phyloP scores from a whole-genome alignment of 345 rosid genomes.

The Rhodamnia argentea region DNA sequence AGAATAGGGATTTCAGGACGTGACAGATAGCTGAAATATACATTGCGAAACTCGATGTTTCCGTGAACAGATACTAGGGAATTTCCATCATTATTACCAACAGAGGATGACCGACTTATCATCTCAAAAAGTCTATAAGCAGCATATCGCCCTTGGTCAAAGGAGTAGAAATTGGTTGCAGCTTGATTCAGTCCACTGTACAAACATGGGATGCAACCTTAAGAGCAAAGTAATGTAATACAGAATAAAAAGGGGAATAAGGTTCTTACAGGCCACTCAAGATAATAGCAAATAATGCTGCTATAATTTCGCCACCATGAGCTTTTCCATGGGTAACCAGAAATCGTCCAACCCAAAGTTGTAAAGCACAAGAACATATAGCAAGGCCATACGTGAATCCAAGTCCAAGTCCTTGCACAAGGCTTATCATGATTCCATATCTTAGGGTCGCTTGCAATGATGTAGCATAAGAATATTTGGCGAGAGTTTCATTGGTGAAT shows the following conservation, averaged over 20 bases:
- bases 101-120: slow-evolving; percentile 89
- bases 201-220: not conserved
- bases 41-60: slow-evolving; percentile 95
- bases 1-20: slow-evolving; percentile 96
- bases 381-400: slow-evolving; percentile 99
- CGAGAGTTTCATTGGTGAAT: slow-evolving; percentile 94
- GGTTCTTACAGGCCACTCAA: slow-evolving; percentile 97
- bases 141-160: slow-evolving; percentile 99
- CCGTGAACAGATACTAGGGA: slow-evolving; percentile 53
- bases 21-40: slow-evolving; percentile 96
- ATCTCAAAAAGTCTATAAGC: slow-evolving; percentile 97
- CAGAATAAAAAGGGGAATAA: not conserved
- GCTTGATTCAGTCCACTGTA: slow-evolving; percentile 96
- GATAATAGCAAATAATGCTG: slow-evolving; percentile 86
- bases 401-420: slow-evolving; percentile 99
- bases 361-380: slow-evolving; percentile 92
- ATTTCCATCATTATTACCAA: slow-evolving; percentile 67
- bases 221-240: not conserved
- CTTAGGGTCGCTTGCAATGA: slow-evolving; percentile 93
- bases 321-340: slow-evolving; percentile 46
- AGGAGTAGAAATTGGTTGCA: slow-evolving; percentile 96
- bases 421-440: slow-evolving; percentile 89
- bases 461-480: slow-evolving; percentile 94
- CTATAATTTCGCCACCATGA: slow-evolving; percentile 85
- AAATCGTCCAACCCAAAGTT: slow-evolving; percentile 92